phyloP scores from a whole-genome alignment of 345 rosid species.

The Camelina sativa region DNA sequence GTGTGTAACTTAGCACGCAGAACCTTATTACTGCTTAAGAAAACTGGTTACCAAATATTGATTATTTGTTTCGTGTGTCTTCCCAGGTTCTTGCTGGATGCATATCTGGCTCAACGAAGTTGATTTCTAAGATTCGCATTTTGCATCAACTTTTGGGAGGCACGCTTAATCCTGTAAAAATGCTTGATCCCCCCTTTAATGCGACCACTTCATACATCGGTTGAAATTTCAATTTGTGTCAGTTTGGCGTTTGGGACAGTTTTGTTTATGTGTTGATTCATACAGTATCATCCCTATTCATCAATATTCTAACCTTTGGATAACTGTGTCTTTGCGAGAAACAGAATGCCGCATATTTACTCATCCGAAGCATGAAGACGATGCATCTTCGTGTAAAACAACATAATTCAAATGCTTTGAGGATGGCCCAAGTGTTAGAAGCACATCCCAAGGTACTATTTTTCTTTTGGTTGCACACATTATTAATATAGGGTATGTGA shows the following conservation, averaged over 20 bases:
- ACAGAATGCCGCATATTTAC: slow-evolving; percentile 86
- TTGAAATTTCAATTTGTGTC: background rate
- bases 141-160: slow-evolving; percentile 90
- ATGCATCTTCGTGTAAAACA: slow-evolving; percentile 93
- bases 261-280: no score
- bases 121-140: slow-evolving; percentile 68
- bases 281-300: background rate
- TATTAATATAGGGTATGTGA: background rate
- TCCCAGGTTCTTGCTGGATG: slow-evolving; percentile 45
- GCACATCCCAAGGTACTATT: slow-evolving; percentile 75
- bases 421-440: slow-evolving; percentile 93
- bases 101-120: slow-evolving; percentile 69
- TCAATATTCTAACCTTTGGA: no score
- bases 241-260: no score
- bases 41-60: no score
- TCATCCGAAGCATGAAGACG: slow-evolving; percentile 96
- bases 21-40: no score
- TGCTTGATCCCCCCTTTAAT: background rate
- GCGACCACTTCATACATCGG: background rate
- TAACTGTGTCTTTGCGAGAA: slow-evolving; percentile 12
- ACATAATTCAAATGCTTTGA: slow-evolving; percentile 79
- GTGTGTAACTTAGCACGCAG: slow-evolving; percentile 44
- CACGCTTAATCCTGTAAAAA: slow-evolving; percentile 75
- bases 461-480: background rate
- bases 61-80: no score